Conservation (phyloP, 495 filamentous ascomycete species). For the Amphirosellinia nigrospora region DNA sequence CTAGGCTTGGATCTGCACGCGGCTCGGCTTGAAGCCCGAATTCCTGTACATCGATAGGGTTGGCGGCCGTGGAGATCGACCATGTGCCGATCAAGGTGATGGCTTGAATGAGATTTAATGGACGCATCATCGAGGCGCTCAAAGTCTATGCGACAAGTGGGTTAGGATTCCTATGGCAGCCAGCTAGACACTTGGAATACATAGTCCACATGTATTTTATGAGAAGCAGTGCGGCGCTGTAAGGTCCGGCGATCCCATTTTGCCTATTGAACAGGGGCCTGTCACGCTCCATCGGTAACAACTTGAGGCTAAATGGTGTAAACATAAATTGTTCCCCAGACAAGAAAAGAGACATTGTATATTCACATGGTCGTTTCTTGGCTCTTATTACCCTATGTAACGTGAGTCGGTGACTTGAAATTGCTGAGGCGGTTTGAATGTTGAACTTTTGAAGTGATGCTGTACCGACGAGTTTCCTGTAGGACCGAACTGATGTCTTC, state of each 20-base stretch:
- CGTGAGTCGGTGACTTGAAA: too few species aligned
- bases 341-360: background rate
- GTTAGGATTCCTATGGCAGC: background rate
- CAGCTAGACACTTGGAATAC: background rate
- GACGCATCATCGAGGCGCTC: background rate
- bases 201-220: background rate
- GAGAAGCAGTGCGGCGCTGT: background rate
- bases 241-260: background rate
- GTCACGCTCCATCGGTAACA: background rate
- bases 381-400: background rate
- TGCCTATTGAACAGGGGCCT: background rate
- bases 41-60: slow-evolving; percentile 30
- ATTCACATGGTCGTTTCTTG: background rate
- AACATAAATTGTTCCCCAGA: background rate
- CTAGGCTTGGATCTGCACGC: slow-evolving; percentile 49
- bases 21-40: slow-evolving; percentile 29
- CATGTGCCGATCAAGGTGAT: background rate
- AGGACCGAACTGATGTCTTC: too few species aligned
- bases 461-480: too few species aligned
- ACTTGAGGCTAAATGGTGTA: slow-evolving; percentile 4
- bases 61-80: background rate
- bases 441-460: too few species aligned
- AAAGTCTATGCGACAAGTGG: background rate
- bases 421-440: too few species aligned
- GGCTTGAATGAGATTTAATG: background rate